A percentile compares a stretch with the other conserved stretches of the same genome.
Conservation (phyloP, 208 protist species). For the Crithidia mellificae region DNA sequence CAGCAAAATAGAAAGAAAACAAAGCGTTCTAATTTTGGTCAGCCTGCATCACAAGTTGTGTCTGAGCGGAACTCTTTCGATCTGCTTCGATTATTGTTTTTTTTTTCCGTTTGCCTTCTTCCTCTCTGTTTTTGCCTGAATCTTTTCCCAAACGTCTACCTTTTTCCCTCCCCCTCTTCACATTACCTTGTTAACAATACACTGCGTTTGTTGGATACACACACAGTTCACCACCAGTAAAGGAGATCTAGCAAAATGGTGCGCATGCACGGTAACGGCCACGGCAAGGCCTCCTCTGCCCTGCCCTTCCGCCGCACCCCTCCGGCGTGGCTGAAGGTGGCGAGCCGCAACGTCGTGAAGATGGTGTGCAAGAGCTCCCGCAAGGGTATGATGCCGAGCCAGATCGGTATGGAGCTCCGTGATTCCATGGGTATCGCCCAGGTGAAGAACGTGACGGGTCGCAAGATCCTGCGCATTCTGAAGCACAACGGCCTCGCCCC, state of each 20-base stretch:
- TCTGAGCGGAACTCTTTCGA: too few relatives aligned
- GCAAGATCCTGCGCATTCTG: constrained; percentile 99
- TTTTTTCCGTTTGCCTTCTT: too few relatives aligned
- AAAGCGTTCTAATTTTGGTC: too few relatives aligned
- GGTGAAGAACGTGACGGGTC: constrained; percentile 98
- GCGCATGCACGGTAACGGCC: constrained; percentile 98
- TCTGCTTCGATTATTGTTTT: too few relatives aligned
- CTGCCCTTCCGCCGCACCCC: constrained; percentile 98
- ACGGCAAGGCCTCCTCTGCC: constrained; percentile 97
- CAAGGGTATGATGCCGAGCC: constrained; percentile 99
- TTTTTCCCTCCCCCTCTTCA: not conserved
- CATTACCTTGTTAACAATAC: not conserved
- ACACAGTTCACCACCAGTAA: constrained; percentile 18
- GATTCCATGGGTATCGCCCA: constrained; percentile 99
- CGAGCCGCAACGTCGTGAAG: constrained; percentile 94
- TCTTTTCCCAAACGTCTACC: not conserved
- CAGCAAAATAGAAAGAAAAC: too few relatives aligned
- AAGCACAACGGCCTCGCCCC: constrained; percentile 99
- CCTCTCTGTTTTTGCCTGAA: too few relatives aligned
- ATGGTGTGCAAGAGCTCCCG: constrained; percentile 98
- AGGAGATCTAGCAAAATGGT: constrained; percentile 82
- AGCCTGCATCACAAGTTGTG: too few relatives aligned
- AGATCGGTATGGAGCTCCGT: constrained; percentile 99
- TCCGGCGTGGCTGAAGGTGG: constrained; percentile 98
- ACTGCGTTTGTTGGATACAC: not conserved